These are phyloP conservation scores for Penicillium psychrosexuale DNA, from an alignment of 2,329 filamentous ascomycete species.

Conservation along the genomic window DNA sequence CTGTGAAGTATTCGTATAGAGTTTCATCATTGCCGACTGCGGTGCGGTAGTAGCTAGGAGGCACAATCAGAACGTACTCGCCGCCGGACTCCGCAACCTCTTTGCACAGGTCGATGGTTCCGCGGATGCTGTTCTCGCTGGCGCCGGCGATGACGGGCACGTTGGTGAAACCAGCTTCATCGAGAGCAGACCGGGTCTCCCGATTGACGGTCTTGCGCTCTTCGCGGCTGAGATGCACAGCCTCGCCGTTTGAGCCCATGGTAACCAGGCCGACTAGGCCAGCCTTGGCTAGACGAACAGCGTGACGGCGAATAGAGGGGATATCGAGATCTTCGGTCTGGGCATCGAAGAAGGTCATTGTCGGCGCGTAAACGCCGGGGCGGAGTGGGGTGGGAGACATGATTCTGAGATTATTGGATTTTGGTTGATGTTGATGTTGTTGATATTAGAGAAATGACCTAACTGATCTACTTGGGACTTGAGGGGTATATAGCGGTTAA, in stretches of 20 bases:
- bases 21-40: constrained; percentile 69
- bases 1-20: constrained; percentile 69
- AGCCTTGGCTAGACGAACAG: constrained; percentile 70
- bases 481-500: not conserved
- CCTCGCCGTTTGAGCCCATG: constrained; percentile 90
- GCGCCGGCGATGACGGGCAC: constrained; percentile 81
- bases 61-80: constrained; percentile 75
- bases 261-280: constrained; percentile 79
- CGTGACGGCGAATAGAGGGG: constrained; percentile 73
- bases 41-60: constrained; percentile 77
- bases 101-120: constrained; percentile 71
- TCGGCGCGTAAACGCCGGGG: constrained; percentile 81
- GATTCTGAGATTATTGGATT: constrained; percentile 4
- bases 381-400: constrained; percentile 59
- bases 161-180: constrained; percentile 70
- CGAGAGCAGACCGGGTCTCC: constrained; percentile 76
- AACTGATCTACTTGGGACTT: not conserved
- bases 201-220: constrained; percentile 73
- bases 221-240: constrained; percentile 74
- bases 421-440: not conserved
- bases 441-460: not conserved
- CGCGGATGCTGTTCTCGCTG: constrained; percentile 75
- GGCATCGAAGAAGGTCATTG: constrained; percentile 85
- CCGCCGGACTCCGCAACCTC: constrained; percentile 67
- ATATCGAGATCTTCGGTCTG: constrained; percentile 83